Conservation (phyloP, 2,329 filamentous ascomycete genomes). For the Apiospora phragmitis region DNA sequence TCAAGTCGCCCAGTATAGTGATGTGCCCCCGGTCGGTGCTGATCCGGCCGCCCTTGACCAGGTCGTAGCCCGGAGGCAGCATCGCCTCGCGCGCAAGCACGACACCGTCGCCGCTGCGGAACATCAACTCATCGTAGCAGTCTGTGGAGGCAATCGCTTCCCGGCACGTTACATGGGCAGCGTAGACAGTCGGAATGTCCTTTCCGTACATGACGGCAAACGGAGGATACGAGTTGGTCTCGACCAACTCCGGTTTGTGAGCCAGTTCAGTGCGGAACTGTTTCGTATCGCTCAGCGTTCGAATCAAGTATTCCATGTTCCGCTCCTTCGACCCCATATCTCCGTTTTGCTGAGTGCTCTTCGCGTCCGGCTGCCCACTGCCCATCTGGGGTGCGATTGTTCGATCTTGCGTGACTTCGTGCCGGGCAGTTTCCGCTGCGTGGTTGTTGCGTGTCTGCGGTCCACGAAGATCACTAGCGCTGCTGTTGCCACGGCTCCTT, state of each 20-base stretch:
- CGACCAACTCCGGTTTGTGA: conserved; percentile 59
- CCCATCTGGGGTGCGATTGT: conserved; percentile 23
- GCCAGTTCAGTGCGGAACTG: conserved; percentile 75
- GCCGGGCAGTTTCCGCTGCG: conserved; percentile 28
- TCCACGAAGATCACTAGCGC: conserved; percentile 25
- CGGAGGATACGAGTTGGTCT: conserved; percentile 77
- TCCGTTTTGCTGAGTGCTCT: conserved; percentile 21
- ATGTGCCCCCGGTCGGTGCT: conserved; percentile 85
- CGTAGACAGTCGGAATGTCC: conserved; percentile 80
- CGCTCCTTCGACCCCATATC: conserved; percentile 53
- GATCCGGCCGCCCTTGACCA: conserved; percentile 72
- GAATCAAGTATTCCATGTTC: conserved; percentile 66
- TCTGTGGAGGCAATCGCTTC: conserved; percentile 76
- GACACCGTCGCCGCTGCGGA: conserved; percentile 86
- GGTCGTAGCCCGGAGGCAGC: conserved; percentile 76
- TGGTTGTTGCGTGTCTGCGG: conserved; percentile 18
- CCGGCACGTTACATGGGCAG: conserved; percentile 69
- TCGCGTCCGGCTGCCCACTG: not conserved
- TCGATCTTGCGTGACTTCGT: conserved; percentile 33
- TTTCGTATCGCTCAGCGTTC: conserved; percentile 70
- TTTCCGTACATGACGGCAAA: conserved; percentile 84
- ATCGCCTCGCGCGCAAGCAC: conserved; percentile 83
- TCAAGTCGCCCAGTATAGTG: conserved; percentile 80
- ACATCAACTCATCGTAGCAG: conserved; percentile 83
- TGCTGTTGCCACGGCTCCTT: conserved; percentile 45